Evolutionary conservation across 352 stramenopile genomes (phyloP).

Genomic region (Globisporangium mamillatum): DNA sequence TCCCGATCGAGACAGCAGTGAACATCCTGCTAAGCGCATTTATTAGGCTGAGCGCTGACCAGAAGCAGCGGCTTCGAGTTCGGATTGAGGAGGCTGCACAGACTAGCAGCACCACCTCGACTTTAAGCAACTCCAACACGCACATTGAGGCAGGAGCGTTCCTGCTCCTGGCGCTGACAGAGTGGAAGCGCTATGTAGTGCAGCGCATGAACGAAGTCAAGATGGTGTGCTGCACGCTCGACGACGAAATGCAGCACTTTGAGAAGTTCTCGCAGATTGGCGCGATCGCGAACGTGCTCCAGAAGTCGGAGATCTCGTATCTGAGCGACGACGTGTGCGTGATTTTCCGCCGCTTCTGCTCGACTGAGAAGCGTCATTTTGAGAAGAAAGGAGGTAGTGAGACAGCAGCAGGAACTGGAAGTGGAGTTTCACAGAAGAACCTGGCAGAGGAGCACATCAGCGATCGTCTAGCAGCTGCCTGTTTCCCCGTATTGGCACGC

Average conservation of each 20-base stretch:
- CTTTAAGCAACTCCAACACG: background rate
- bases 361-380: constrained; percentile 35
- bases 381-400: background rate
- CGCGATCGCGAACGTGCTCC: constrained; percentile 40
- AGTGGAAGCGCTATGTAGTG: constrained; percentile 74
- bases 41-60: constrained; percentile 38
- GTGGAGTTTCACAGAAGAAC: background rate
- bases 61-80: constrained; percentile 37
- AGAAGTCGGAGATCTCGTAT: constrained; percentile 44
- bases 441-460: constrained; percentile 37
- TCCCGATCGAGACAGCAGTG: constrained; percentile 35
- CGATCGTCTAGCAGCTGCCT: constrained; percentile 60
- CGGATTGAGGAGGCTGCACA: constrained; percentile 32
- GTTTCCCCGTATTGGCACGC: constrained; percentile 47
- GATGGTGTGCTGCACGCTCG: constrained; percentile 50
- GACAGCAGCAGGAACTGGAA: background rate
- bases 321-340: constrained; percentile 60
- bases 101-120: background rate
- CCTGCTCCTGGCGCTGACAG: constrained; percentile 50
- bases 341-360: constrained; percentile 56
- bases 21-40: constrained; percentile 54
- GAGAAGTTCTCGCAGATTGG: constrained; percentile 54
- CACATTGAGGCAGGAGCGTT: constrained; percentile 47
- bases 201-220: constrained; percentile 68
- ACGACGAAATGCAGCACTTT: constrained; percentile 57